phyloP scores from a whole-genome alignment of 2,329 filamentous ascomycete genomes.

The Phialocephala sp. region DNA sequence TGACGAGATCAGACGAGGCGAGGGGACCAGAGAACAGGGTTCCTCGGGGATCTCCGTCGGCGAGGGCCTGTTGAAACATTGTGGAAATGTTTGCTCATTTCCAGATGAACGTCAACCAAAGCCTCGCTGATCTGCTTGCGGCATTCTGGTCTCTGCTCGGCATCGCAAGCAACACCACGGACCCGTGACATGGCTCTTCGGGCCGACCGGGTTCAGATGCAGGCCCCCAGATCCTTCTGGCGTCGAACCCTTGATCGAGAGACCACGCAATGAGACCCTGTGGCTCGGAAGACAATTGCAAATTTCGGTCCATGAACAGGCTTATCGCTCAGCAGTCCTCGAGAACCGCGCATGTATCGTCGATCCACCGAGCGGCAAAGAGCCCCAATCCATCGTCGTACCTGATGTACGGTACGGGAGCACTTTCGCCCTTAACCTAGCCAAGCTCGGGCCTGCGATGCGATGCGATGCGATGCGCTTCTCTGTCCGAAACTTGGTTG shows the following conservation, averaged over 20 bases:
- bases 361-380: conserved; percentile 9
- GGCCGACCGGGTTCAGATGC: conserved; percentile 1
- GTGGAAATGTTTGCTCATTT: conserved; percentile 1
- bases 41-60: not conserved
- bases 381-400: conserved; percentile 1
- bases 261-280: conserved; percentile 2
- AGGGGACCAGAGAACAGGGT: not conserved
- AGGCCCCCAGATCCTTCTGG: conserved; percentile 7
- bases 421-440: not conserved
- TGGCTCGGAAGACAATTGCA: not conserved
- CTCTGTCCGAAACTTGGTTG: not conserved
- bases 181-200: not conserved
- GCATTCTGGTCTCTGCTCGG: not conserved
- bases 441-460: conserved; percentile 1
- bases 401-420: not conserved
- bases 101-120: not conserved
- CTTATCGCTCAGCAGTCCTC: conserved; percentile 4
- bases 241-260: not conserved
- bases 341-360: conserved; percentile 1
- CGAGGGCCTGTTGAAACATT: not conserved
- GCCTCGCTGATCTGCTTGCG: not conserved
- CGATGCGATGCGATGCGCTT: not conserved
- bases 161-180: not conserved
- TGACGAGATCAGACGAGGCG: not conserved
- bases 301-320: conserved; percentile 8